Base-by-base conservation (phyloP, 2,329 filamentous ascomycete genomes). In the Cladorrhinum sp. region DNA sequence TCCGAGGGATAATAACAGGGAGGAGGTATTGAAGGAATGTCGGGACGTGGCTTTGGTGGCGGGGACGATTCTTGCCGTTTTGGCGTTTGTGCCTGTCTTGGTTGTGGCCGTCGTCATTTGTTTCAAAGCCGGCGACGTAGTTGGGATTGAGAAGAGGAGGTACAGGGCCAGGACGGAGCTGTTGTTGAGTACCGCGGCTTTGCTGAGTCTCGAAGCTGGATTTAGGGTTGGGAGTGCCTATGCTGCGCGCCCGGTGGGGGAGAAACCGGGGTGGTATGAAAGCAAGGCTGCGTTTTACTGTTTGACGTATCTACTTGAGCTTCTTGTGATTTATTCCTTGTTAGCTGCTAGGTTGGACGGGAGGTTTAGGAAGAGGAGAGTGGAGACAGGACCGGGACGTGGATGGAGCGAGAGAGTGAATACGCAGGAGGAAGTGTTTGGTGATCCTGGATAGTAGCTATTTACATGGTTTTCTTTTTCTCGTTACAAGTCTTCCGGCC, bases 301-400 rank as follows among this genome's bases (percentile, higher is more conserved):
- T 55, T 85, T 88, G 71, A 83, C 85, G 69, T 89, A 88, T 66
- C 72, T 73, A 0, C 70, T 88, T 20, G 88, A 90, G 68, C 75
- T 86, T 20, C 67, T 83, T 12, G 79, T 86, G 9, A 76, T 88
- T 1, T 75, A 76, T 29, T 69, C 84, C 45, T 86, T 83, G 68
- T 76, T 83, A 1, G 64, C 82, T 3, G 63, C 59, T 3, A 54
- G 60, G 50, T 6, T 64, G n/a, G 57, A 62, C 49, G 5, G 3
- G 2, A 25, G 60, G 50, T 64, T 66, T 49, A 45, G 57, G 27
- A 54, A 54, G 13, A 50, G 52, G 13, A 41, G 29, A 23, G 38
- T 22, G 18, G 29, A 56, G 38, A 32, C 13, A 23, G 29, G 22
- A 48, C 25, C 18, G n/a, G 56, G 29, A 13, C n/a, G 2, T n/a